phyloP scores from a whole-genome alignment of 2,329 filamentous ascomycete genomes.

The Fusarium poae region DNA sequence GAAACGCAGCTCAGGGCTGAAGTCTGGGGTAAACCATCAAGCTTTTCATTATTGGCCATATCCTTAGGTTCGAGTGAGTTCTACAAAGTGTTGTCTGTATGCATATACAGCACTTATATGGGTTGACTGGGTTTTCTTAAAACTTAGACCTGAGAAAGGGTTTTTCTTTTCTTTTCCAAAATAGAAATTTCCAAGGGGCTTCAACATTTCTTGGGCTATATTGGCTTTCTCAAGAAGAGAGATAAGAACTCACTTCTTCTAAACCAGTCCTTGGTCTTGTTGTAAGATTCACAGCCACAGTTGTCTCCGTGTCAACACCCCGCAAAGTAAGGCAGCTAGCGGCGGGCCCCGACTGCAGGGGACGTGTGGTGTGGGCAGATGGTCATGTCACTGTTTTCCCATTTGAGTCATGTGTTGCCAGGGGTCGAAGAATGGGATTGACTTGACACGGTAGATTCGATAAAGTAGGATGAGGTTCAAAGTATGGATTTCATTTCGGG shows the following conservation, averaged over 20 bases:
- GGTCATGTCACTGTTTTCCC: conserved; percentile 44
- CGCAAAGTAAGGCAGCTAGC: conserved; percentile 19
- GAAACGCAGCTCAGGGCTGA: background rate
- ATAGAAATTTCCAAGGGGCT: background rate
- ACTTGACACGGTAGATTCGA: conserved; percentile 3
- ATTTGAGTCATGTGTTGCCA: conserved; percentile 27
- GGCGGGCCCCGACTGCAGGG: conserved; percentile 39
- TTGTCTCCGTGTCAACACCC: conserved; percentile 4
- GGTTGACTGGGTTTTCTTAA: background rate
- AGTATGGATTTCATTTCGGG: conserved; percentile 36
- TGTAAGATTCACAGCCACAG: conserved; percentile 34
- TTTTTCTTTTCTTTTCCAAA: too few relatives aligned
- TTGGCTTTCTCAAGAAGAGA: background rate
- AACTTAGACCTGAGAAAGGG: too few relatives aligned
- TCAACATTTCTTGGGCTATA: background rate
- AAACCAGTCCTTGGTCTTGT: background rate
- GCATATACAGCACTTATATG: background rate
- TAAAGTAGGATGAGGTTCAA: background rate
- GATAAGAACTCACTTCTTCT: background rate
- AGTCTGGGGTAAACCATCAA: conserved; percentile 8
- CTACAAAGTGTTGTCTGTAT: background rate
- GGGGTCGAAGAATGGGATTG: conserved; percentile 21
- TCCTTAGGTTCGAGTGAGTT: background rate
- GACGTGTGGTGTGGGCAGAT: conserved; percentile 43
- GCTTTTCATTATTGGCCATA: background rate